A percentile compares a stretch with the other conserved stretches of the same genome.
These are phyloP conservation scores for Closterium sp. DNA, from an alignment of 139 green algal genomes.

Conservation along the genomic window DNA sequence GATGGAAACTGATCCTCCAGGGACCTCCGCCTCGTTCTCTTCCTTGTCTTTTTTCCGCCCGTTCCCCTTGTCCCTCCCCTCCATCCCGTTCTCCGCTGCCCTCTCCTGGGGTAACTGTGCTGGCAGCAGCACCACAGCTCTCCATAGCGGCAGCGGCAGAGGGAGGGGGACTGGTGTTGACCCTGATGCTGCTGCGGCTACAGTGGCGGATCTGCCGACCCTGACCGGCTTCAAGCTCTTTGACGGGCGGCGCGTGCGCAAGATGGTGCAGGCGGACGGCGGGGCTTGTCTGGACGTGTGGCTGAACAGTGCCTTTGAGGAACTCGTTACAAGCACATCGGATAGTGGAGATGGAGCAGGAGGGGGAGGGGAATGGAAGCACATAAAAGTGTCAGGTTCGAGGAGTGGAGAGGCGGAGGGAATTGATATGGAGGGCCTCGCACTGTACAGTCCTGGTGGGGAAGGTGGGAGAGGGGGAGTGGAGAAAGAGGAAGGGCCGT, in stretches of 20 bases:
- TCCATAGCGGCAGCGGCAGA: background rate
- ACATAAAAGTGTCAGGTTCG: background rate
- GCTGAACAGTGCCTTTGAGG: background rate
- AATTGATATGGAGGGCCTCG: background rate
- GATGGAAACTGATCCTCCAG: no score
- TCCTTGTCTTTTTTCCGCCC: background rate
- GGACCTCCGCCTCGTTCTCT: background rate
- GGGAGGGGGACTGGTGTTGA: background rate
- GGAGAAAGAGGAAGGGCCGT: background rate
- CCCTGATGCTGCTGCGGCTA: background rate
- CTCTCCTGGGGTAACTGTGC: background rate
- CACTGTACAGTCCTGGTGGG: background rate
- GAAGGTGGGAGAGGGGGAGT: background rate
- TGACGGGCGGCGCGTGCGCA: background rate
- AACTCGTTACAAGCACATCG: background rate
- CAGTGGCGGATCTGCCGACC: background rate
- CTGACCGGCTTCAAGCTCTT: background rate
- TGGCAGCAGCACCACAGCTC: background rate
- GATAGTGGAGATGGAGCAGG: background rate
- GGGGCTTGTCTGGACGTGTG: background rate
- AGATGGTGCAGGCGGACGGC: background rate
- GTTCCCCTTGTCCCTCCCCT: background rate
- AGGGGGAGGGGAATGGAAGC: background rate
- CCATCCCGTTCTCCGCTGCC: background rate
- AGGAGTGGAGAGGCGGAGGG: background rate